Percentiles rank a stretch among this genome's conserved stretches.
phyloP scores from a whole-genome alignment of 441 rosid species.

The Mallotus repandus region DNA sequence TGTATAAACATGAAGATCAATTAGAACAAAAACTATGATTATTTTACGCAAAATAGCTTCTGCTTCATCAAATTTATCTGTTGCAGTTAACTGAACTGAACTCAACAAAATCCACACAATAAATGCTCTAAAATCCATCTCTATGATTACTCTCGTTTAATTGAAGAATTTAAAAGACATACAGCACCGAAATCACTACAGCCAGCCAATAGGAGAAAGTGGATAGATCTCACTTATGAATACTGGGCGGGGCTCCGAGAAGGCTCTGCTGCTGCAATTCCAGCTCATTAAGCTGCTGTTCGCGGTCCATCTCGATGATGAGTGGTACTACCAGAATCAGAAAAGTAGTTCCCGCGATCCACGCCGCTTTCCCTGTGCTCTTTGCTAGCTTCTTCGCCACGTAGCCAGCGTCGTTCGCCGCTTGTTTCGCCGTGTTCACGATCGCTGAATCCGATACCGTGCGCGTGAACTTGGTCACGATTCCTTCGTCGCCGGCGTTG shows the following conservation, averaged over 20 bases:
- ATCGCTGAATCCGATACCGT: slow-evolving; percentile 31
- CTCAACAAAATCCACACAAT: too few relatives aligned
- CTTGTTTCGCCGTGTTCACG: slow-evolving; percentile 38
- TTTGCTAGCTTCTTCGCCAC: slow-evolving; percentile 55
- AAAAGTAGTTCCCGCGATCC: slow-evolving; percentile 78
- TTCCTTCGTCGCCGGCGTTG: slow-evolving; percentile 13
- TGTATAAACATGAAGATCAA: too few relatives aligned
- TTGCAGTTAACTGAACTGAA: too few relatives aligned
- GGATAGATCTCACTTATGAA: slow-evolving; percentile 5
- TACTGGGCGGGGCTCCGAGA: slow-evolving; percentile 57
- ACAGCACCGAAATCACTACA: too few relatives aligned
- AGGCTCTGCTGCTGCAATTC: slow-evolving; percentile 71
- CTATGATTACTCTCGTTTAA: too few relatives aligned
- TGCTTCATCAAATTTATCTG: too few relatives aligned
- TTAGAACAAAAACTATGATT: too few relatives aligned
- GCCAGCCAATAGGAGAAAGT: too few relatives aligned
- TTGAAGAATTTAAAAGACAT: too few relatives aligned
- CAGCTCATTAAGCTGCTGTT: slow-evolving; percentile 62
- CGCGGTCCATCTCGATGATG: slow-evolving; percentile 80
- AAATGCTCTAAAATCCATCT: too few relatives aligned
- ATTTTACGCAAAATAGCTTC: too few relatives aligned
- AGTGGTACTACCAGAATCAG: slow-evolving; percentile 64
- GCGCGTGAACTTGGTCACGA: slow-evolving; percentile 24
- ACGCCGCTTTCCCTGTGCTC: slow-evolving; percentile 84
- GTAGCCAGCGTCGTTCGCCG: slow-evolving; percentile 42